A percentile compares a stretch with the other conserved stretches of the same genome.
Evolutionary conservation across 2,329 filamentous ascomycete genomes (phyloP).

Genomic region (Pseudogymnoascus sp.): DNA sequence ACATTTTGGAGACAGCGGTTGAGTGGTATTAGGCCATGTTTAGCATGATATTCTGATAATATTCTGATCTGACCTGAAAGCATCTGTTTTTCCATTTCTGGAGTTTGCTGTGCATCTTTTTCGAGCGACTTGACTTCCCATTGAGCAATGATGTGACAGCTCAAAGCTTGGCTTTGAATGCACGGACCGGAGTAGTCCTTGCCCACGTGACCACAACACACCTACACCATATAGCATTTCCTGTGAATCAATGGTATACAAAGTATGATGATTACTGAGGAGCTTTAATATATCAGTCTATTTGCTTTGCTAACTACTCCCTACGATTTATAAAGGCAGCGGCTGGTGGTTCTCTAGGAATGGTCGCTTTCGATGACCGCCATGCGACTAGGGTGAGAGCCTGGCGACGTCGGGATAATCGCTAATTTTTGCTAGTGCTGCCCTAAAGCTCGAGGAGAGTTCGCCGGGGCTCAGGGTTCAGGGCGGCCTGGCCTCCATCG

Average conservation of each 20-base stretch:
- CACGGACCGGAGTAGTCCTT: neutral
- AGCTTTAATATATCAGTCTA: neutral
- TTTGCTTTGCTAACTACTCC: neutral
- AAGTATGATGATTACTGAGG: neutral
- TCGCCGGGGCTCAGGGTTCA: neutral
- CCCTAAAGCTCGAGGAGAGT: neutral
- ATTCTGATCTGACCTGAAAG: neutral
- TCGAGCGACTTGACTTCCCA: neutral
- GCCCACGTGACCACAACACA: neutral
- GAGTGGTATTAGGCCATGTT: neutral
- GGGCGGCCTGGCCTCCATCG: neutral
- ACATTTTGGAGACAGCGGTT: neutral
- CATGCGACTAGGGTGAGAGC: neutral
- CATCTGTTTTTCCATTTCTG: neutral
- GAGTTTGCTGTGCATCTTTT: neutral
- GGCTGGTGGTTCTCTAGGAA: neutral
- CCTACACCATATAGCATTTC: neutral
- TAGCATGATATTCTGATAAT: neutral
- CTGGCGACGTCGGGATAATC: neutral
- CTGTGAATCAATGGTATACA: neutral
- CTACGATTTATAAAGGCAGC: neutral
- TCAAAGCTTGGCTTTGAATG: neutral
- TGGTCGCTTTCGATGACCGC: neutral
- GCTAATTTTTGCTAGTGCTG: neutral
- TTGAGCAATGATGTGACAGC: neutral